Percentiles rank a stretch among this genome's conserved stretches.
Conservation (phyloP, 139 green algal species). For the Closterium sp. region DNA sequence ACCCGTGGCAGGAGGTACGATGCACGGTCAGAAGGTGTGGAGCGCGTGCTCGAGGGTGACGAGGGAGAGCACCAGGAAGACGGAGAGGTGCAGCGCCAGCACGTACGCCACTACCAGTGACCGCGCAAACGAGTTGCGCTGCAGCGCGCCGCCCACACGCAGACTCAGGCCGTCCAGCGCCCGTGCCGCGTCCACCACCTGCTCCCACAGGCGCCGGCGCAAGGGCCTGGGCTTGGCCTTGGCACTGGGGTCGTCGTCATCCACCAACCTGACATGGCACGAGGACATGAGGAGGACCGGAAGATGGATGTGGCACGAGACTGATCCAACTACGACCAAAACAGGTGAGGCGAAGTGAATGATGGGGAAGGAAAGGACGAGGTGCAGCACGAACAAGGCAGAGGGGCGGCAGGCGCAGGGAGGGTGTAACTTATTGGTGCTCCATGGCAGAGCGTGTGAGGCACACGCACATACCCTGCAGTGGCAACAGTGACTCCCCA, state of each 20-base stretch:
- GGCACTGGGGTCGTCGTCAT: not conserved
- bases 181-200: not conserved
- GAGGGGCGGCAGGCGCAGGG: no score
- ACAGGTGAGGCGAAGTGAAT: no score
- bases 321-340: no score
- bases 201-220: slow-evolving; percentile 4
- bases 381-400: no score
- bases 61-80: slow-evolving; percentile 27
- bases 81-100: slow-evolving; percentile 20
- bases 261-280: no score
- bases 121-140: slow-evolving; percentile 24
- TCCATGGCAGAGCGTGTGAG: not conserved
- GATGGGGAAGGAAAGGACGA: no score
- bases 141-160: not conserved
- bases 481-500: not conserved
- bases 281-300: not conserved
- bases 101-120: slow-evolving; percentile 21
- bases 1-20: no score
- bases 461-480: not conserved
- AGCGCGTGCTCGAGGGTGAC: slow-evolving; percentile 12
- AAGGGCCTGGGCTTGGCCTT: not conserved
- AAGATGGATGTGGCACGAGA: slow-evolving; percentile 1
- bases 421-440: no score
- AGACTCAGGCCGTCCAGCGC: slow-evolving; percentile 9
- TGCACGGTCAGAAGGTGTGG: no score